Evolutionary conservation across 768 basidiomycete species (phyloP), one percentile per base, ranked within the genome.

Genomic region (Xerocomus spinulosus): DNA sequence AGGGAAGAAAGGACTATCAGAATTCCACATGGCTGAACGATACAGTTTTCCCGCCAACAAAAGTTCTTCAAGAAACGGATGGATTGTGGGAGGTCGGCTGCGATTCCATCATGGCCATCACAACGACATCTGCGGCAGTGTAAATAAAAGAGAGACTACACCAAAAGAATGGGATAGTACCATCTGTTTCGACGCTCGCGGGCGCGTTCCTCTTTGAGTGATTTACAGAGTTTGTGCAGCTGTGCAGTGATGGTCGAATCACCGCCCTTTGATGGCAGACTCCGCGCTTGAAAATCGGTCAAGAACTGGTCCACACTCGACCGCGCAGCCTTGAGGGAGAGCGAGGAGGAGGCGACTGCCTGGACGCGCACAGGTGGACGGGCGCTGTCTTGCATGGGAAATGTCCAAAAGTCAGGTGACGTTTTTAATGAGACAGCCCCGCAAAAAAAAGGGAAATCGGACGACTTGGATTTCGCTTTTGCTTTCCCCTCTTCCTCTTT

Each of bases 201-300:
- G 39, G 48, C 48, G 1, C 74, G 64, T 54, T 81, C 74, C 50
- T 80, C 77, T 42, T 72, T 71, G 50, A 82, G 59, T 4, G 81
- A 79, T 43, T 70, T 69, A 37, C 69, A 69, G 42, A 83, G 63
- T 59, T 83, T 83, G 58, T 78, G 74, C 18, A 83, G 68, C 56
- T 82, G 81, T 5, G 80, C 79, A 0, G 74, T 80, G 38, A 80
- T 78, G 5, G 80, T 73, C 0, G 74, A 72, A 51, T 79, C 79
- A 3, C 75, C 73, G 9, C 78, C 75, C 46, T 79, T 76, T 0
- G 74, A 66, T 15, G 73, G 69, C 4, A 71, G 66, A 44, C 71
- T 74, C 17, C 77, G 69, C 4, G 67, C 61, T 54, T 77, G 70
- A 51, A 80, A 76, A 44, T 81, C 73, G 21, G 68, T 65, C 36